phyloP scores from a whole-genome alignment of 1,284 basidiomycete species.

The Trametes hirsuta region DNA sequence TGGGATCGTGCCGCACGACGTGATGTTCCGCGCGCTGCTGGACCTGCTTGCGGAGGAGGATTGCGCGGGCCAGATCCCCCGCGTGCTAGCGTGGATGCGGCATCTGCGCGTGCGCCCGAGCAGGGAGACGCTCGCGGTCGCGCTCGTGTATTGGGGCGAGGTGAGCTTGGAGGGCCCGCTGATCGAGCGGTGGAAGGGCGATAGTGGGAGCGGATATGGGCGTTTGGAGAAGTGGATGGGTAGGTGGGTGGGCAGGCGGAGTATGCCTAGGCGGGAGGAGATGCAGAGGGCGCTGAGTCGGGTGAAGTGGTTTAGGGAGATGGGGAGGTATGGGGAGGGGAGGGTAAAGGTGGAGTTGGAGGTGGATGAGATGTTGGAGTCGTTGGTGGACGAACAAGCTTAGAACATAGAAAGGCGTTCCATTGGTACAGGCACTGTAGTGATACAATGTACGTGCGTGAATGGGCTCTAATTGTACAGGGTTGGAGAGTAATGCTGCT shows the following conservation, averaged over 20 bases:
- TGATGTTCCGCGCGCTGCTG: slow-evolving; percentile 65
- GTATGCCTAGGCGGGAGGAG: slow-evolving; percentile 51
- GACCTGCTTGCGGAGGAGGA: slow-evolving; percentile 59
- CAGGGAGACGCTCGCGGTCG: slow-evolving; percentile 58
- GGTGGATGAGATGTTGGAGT: too few relatives aligned
- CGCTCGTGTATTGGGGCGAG: slow-evolving; percentile 74
- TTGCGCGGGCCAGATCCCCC: slow-evolving; percentile 62
- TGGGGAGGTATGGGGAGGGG: background rate
- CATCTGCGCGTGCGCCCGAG: slow-evolving; percentile 57
- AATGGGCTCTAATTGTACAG: slow-evolving; percentile 13
- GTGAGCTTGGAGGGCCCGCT: slow-evolving; percentile 63
- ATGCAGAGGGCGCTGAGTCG: slow-evolving; percentile 20
- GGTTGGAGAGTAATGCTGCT: background rate
- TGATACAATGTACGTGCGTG: slow-evolving; percentile 15
- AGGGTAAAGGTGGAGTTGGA: background rate
- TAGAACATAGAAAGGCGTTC: too few relatives aligned
- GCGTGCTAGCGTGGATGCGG: slow-evolving; percentile 81
- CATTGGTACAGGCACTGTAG: slow-evolving; percentile 10
- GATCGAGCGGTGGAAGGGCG: slow-evolving; percentile 46
- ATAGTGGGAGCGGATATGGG: slow-evolving; percentile 47
- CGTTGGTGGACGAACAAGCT: too few relatives aligned
- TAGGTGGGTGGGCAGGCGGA: slow-evolving; percentile 64
- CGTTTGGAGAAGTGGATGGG: slow-evolving; percentile 62
- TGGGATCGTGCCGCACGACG: slow-evolving; percentile 51
- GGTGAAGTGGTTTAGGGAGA: slow-evolving; percentile 22